Percentiles rank a stretch among this genome's conserved stretches.
Conservation (phyloP, 306 rosid genomes). For the Lathyrus oleraceus region DNA sequence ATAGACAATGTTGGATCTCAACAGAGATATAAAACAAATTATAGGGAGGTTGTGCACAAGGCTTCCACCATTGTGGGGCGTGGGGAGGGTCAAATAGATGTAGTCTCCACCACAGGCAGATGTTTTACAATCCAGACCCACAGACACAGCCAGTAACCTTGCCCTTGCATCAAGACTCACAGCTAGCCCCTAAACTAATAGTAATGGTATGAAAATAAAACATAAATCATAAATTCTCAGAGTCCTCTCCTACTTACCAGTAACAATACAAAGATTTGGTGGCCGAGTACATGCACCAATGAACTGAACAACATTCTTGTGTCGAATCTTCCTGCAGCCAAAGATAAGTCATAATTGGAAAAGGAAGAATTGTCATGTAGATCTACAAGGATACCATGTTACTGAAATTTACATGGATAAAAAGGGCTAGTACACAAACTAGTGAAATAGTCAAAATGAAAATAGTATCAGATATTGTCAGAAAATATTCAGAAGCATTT, state of each 20-base stretch:
- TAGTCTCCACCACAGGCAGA: slow-evolving; percentile 10
- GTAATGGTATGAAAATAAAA: slow-evolving; percentile 24
- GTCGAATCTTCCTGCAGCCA: slow-evolving; percentile 86
- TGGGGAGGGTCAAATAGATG: slow-evolving; percentile 20
- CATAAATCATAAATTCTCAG: slow-evolving; percentile 15
- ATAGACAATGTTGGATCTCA: neutral
- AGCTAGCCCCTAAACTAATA: slow-evolving; percentile 32
- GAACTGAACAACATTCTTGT: slow-evolving; percentile 99
- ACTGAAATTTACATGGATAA: slow-evolving; percentile 18
- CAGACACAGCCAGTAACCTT: slow-evolving; percentile 15
- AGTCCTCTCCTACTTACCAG: slow-evolving; percentile 58
- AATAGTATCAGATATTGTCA: slow-evolving; percentile 20
- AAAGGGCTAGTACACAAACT: slow-evolving; percentile 16
- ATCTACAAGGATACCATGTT: slow-evolving; percentile 20
- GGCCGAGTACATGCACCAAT: slow-evolving; percentile 92
- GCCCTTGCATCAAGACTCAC: slow-evolving; percentile 27
- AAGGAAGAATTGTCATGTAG: slow-evolving; percentile 27
- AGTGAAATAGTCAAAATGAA: slow-evolving; percentile 9
- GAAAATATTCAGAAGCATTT: slow-evolving; percentile 20
- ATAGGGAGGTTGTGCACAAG: slow-evolving; percentile 21
- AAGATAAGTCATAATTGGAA: slow-evolving; percentile 31
- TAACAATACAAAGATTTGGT: slow-evolving; percentile 92
- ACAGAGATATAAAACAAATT: slow-evolving; percentile 28
- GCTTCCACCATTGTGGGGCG: slow-evolving; percentile 27
- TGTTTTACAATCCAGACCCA: slow-evolving; percentile 20